phyloP scores from a whole-genome alignment of 2,329 filamentous ascomycete species.

The Botrytis tulipae region DNA sequence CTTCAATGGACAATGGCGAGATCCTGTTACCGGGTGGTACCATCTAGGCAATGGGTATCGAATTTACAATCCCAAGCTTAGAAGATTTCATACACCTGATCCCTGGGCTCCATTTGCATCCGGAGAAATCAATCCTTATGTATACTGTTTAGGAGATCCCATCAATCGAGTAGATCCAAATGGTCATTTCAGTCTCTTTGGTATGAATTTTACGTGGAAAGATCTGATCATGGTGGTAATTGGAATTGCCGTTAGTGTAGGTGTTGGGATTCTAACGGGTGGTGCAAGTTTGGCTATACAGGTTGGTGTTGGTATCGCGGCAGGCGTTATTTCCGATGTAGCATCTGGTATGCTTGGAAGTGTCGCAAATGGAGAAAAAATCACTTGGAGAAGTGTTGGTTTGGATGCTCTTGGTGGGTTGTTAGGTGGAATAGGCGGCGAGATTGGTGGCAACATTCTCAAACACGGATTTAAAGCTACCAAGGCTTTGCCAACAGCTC shows the following conservation, averaged over 20 bases:
- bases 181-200: conserved; percentile 16
- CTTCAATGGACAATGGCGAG: conserved; percentile 18
- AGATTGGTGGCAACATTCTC: neutral
- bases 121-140: conserved; percentile 19
- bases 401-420: conserved; percentile 16
- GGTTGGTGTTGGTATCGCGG: conserved; percentile 15
- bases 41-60: conserved; percentile 16
- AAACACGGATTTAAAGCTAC: neutral
- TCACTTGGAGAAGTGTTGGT: conserved; percentile 4
- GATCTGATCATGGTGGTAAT: conserved; percentile 11
- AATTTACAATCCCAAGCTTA: conserved; percentile 10
- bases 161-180: conserved; percentile 15
- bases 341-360: conserved; percentile 4
- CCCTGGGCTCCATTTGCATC: conserved; percentile 14
- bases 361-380: neutral
- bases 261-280: conserved; percentile 7
- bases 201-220: neutral
- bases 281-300: conserved; percentile 16
- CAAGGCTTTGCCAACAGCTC: neutral
- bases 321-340: conserved; percentile 10
- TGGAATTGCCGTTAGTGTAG: conserved; percentile 16
- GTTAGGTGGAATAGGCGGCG: conserved; percentile 1
- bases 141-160: conserved; percentile 16
- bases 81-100: conserved; percentile 14
- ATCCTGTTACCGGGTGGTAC: conserved; percentile 19